Base-by-base conservation (phyloP, 225 moss, liverwort and hornwort species). In the Straminergon stramineum region DNA sequence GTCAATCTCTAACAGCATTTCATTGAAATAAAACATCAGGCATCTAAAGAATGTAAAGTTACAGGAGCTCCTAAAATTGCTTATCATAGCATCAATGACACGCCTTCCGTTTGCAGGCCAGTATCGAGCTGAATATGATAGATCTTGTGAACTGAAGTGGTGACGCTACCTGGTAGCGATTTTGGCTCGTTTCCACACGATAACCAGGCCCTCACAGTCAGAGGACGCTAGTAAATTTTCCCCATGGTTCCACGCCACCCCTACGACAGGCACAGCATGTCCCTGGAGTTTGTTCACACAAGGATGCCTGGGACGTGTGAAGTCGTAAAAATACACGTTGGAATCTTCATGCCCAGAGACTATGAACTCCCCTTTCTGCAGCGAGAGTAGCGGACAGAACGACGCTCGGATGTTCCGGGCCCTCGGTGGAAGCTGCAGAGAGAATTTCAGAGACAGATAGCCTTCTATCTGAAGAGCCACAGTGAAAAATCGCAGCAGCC, bases 281-380 rank as follows among this genome's bases (percentile, higher is more conserved):
- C 99, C 99, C 94, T 98, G 98, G 17, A 99, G 95, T 88, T 99
- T 99, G 93, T 99, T 99, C 75, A 99, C 99, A 78, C 99, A 99
- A 53, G 97, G 99, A 88, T 96, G 96, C 87, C 93, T 95, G 31
- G 97, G 97, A 34, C 97, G 96, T 31, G 97, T 97, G 90, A 99
- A 97, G 90, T 99, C 99, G 73, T 99, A 99, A 73, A 99, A 97
- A 65, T 97, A 97, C 35, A 99, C 97, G 67, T 96, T 99, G 52
- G 95, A 94, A 89, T 99, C 98, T 86, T 97, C 99, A 87, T 97
- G 96, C 34, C 99, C 99, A 60, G 97, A 96, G 30, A 99, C 99
- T 39, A 97, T 97, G 51, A 95, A 97, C 90, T 99, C 99, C 34
- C 99, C 99, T 88, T 92, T 96, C 89, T 99, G 97, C 77, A 99